Evolutionary conservation across 495 filamentous ascomycete genomes (phyloP).

Genomic region (Cudoniella acicularis): DNA sequence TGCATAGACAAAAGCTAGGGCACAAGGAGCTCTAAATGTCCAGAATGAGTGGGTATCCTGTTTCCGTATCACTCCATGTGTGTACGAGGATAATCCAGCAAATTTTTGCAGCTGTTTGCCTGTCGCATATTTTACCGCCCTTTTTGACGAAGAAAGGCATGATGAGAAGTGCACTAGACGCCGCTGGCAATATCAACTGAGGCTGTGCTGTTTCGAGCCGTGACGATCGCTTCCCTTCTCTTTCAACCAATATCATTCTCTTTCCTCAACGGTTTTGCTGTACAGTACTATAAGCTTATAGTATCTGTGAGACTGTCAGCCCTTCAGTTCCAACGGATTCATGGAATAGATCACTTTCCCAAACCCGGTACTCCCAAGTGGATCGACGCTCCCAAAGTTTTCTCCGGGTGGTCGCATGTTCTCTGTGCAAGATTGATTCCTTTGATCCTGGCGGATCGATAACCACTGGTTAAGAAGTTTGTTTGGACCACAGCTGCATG

Average conservation of each 20-base stretch:
- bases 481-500: not conserved
- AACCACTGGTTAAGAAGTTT: not conserved
- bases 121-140: not conserved
- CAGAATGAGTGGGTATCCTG: too few species aligned
- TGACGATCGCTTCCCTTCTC: not conserved
- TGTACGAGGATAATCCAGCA: too few species aligned
- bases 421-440: not conserved
- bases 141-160: not conserved
- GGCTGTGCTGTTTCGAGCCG: not conserved
- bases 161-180: not conserved
- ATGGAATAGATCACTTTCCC: not conserved
- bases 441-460: not conserved
- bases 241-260: not conserved
- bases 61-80: too few species aligned
- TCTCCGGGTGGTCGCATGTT: not conserved
- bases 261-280: too few species aligned
- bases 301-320: too few species aligned
- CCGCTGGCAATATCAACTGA: not conserved
- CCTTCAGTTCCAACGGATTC: not conserved
- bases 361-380: not conserved
- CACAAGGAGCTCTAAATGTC: too few species aligned
- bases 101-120: too few species aligned
- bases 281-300: too few species aligned
- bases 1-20: too few species aligned
- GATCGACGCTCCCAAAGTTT: not conserved